Evolutionary conservation across 140 eudicot genomes (phyloP), one percentile per base, ranked within the genome.

Genomic region (Erigeron philadelphicus): DNA sequence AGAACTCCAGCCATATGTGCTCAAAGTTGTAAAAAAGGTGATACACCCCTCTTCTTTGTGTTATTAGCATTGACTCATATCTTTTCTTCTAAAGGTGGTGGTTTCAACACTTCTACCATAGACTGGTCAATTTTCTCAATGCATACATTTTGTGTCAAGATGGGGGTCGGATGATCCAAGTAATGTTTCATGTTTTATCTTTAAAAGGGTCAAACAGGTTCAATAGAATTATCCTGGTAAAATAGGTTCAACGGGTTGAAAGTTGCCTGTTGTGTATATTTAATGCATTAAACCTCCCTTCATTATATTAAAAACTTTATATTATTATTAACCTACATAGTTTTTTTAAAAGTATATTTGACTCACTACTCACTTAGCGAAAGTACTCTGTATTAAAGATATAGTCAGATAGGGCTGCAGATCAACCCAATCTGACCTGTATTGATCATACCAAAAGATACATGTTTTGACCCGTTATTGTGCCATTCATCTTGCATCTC

Each of bases 1-100:
- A 78, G 99, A 93, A 69, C 95, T 93, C 61, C 90, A 87, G 72
- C 97, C 99, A 17, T 93, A 89, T 78, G 95, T 93, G 58, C 96
- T 93, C 65, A 79, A 89, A 80, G 99, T 93, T 71, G 99, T 93
- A 48, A 89, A 85, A 78, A 93, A 93, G 83, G 99, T 89, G 58
- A 78, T 41, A 60, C 54, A 9, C 43, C 12, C 1, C 67, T 46
- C 31, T 6, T 1, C 9, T 0, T 38, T n/a, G 8, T 3, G 3
- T 4, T 35, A 16, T 61, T 61, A 40, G 67, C 41, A 61, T 42
- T 0, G n/a, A 56, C 41, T 56, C 62, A 17, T 21, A 21, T 53
- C 59, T 53, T 53, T 31, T 21, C 16, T 16, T 19, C 58, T 52
- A 15, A 23, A 52, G 58, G 23, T 52, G 58, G 58, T 18, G 6